These are phyloP conservation scores for Solanum hybrid DNA, from an alignment of 305 asterid species.

Conservation along the genomic window DNA sequence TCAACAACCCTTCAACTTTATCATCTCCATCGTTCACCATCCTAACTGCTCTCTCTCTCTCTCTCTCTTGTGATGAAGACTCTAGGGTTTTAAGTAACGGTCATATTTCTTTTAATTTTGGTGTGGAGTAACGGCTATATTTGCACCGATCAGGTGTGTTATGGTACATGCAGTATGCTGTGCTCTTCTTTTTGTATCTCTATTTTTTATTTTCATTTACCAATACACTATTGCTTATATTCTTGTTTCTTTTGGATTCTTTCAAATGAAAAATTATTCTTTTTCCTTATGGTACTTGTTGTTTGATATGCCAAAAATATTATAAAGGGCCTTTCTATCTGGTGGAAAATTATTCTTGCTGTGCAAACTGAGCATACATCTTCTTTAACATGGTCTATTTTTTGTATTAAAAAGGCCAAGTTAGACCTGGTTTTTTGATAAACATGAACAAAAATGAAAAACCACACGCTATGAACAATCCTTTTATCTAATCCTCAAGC, in stretches of 20 bases:
- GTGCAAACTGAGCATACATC: not conserved
- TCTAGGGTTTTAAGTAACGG: conserved; percentile 22
- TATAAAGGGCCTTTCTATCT: not conserved
- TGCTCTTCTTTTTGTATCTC: not conserved
- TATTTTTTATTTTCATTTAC: not conserved
- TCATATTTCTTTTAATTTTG: conserved; percentile 15
- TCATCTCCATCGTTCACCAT: conserved; percentile 20
- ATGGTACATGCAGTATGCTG: not conserved
- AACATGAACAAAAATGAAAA: not conserved
- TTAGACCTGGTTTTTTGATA: not conserved
- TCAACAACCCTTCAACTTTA: conserved; percentile 36
- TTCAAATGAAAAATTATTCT: not conserved
- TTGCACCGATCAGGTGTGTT: not conserved
- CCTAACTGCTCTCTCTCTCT: not conserved
- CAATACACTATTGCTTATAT: not conserved
- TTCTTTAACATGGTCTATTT: not conserved
- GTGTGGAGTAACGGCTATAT: conserved; percentile 35
- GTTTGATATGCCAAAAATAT: not conserved
- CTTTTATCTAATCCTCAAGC: not conserved
- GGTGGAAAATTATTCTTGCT: not conserved
- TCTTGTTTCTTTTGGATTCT: not conserved
- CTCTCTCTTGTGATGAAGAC: not conserved
- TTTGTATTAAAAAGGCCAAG: not conserved
- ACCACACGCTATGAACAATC: not conserved
- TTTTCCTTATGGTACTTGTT: not conserved